phyloP scores from a whole-genome alignment of 306 rosid genomes.

The Gynostemma pentaphyllum region DNA sequence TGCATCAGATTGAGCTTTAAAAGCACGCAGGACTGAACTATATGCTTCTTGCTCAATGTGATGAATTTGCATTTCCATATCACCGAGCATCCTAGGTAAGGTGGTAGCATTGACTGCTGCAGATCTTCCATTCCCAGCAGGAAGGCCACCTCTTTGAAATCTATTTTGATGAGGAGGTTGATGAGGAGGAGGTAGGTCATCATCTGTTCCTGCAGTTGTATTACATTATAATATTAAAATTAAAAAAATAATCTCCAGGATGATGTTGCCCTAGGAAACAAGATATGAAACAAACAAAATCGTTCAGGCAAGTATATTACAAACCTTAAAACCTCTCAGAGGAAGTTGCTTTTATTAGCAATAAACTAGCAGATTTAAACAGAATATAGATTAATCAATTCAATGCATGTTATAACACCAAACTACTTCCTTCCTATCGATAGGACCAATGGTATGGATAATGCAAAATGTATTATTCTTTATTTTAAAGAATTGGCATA shows the following conservation, averaged over 20 bases:
- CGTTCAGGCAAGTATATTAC: not conserved
- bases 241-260: not conserved
- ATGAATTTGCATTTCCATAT: slow-evolving; percentile 94
- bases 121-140: slow-evolving; percentile 35
- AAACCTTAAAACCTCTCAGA: not conserved
- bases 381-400: not conserved
- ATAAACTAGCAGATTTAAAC: not conserved
- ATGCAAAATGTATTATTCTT: not conserved
- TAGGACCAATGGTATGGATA: not conserved
- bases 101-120: slow-evolving; percentile 33
- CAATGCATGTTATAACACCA: not conserved
- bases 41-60: slow-evolving; percentile 92
- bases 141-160: slow-evolving; percentile 36
- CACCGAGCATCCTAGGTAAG: slow-evolving; percentile 31
- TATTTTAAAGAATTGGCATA: not conserved
- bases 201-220: slow-evolving; percentile 37
- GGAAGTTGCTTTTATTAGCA: not conserved
- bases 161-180: slow-evolving; percentile 51
- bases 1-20: slow-evolving; percentile 94
- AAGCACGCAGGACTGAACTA: slow-evolving; percentile 85
- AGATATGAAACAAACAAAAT: not conserved
- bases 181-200: slow-evolving; percentile 50
- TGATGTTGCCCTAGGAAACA: not conserved
- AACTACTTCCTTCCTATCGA: not conserved
- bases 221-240: not conserved